Conservation (phyloP, 2,329 filamentous ascomycete species). For the Alternaria burnsii region DNA sequence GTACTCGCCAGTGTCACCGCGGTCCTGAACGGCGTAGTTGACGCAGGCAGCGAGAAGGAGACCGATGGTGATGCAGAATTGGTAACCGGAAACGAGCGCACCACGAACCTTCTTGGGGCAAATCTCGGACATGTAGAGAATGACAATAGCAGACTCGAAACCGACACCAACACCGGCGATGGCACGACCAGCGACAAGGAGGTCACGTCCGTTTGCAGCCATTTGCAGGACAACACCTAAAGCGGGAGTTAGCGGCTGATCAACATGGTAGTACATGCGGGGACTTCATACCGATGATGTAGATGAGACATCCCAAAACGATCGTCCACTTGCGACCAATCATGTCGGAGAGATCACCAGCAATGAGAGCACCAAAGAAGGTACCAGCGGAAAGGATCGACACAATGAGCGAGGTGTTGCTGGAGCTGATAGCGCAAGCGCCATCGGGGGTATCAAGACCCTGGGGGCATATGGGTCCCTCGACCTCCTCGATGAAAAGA, state of each 20-base stretch:
- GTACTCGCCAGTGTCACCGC: constrained; percentile 68
- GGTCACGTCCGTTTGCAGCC: constrained; percentile 1
- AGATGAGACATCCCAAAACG: constrained; percentile 46
- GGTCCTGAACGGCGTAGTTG: constrained; percentile 73
- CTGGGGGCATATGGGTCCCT: constrained; percentile 45
- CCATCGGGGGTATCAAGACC: not conserved
- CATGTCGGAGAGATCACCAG: constrained; percentile 72
- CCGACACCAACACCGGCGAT: constrained; percentile 15
- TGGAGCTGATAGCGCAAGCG: constrained; percentile 7
- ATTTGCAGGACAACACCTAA: constrained; percentile 46
- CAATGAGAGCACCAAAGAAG: constrained; percentile 74
- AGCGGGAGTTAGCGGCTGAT: constrained; percentile 48
- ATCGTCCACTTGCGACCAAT: constrained; percentile 74
- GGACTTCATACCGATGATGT: constrained; percentile 41
- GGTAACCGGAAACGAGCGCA: constrained; percentile 78
- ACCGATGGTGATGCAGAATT: constrained; percentile 84
- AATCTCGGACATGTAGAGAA: constrained; percentile 84
- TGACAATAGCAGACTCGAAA: constrained; percentile 53
- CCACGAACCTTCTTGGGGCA: constrained; percentile 76
- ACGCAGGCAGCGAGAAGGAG: constrained; percentile 78
- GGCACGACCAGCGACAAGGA: constrained; percentile 4
- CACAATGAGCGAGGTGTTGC: constrained; percentile 75
- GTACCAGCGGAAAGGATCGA: constrained; percentile 85
- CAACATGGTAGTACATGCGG: not conserved
- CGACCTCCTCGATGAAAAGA: constrained; percentile 47